A percentile compares a stretch with the other conserved stretches of the same genome.
Evolutionary conservation across 2,329 filamentous ascomycete species (phyloP).

Genomic region (Neocucurbitaria cava): DNA sequence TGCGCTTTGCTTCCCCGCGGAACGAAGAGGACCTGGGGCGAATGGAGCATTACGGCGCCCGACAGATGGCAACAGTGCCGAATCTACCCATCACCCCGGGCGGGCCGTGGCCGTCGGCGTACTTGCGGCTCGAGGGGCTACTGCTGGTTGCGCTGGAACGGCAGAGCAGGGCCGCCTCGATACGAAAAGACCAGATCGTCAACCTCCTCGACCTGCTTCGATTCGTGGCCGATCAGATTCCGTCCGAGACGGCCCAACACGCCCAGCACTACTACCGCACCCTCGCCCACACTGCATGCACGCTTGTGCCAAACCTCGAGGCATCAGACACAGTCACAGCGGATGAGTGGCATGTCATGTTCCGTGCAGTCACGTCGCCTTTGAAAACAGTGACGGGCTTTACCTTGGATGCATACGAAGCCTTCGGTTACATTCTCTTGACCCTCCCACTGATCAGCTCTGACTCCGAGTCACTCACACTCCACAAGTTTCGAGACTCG

Average conservation of each 20-base stretch:
- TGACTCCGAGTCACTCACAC: conserved; percentile 27
- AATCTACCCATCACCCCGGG: conserved; percentile 26
- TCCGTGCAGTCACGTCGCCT: conserved; percentile 36
- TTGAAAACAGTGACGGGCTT: conserved; percentile 43
- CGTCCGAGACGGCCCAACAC: conserved; percentile 42
- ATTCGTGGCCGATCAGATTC: conserved; percentile 43
- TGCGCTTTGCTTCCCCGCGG: conserved; percentile 52
- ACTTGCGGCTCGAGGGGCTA: conserved; percentile 51
- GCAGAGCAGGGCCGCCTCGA: conserved; percentile 15
- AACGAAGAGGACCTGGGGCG: conserved; percentile 49
- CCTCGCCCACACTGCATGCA: conserved; percentile 34
- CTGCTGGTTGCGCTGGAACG: conserved; percentile 45
- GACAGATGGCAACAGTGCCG: conserved; percentile 44
- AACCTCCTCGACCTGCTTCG: conserved; percentile 28
- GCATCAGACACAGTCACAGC: not conserved
- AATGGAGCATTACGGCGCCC: conserved; percentile 49
- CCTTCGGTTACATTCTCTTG: conserved; percentile 53
- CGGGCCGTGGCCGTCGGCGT: conserved; percentile 51
- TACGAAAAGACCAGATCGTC: conserved; percentile 16
- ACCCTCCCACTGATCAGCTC: conserved; percentile 46
- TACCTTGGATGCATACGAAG: conserved; percentile 47
- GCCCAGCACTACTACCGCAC: conserved; percentile 41
- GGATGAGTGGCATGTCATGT: conserved; percentile 19
- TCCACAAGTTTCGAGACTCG: conserved; percentile 36
- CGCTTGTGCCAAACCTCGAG: conserved; percentile 13